Evolutionary conservation across 148 eudicot species (phyloP), one percentile per base, ranked within the genome.

Genomic region (Camellia lanceoleosa): DNA sequence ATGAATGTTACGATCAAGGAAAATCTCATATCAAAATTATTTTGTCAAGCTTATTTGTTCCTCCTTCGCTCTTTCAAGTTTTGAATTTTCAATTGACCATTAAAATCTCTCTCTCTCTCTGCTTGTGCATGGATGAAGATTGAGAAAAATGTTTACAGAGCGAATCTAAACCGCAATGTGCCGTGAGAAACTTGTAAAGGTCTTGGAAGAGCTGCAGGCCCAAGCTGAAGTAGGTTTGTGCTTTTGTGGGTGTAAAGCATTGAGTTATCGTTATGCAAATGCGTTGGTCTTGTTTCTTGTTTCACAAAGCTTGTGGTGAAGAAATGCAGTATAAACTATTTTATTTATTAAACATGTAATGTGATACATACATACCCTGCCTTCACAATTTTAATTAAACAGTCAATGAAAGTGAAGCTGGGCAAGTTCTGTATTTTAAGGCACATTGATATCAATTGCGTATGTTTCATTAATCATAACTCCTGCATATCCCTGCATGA

Each of bases 141-240:
- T 96, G 82, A 86, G 95, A 80, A 91, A 85, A 84, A 91, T 89
- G 89, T 89, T 96, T 41, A 71, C 76, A 0, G 98, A 89, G 83
- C 80, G 87, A 67, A 68, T 76, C 0, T 89, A 91, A 76, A 83
- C 88, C 12, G 76, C 82, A 5, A 8, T 85, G 64, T 68, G 81
- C 78, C 91, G 97, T 15, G 94, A 91, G 54, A 89, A 91, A 77
- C 87, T 96, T 54, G 83, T 92, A 5, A 92, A 91, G 84, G 91
- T 93, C 74, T 85, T 96, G 86, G 92, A 89, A 87, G 98, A 96
- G 86, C 87, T 91, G 77, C 99, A 93, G 82, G 93, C 97, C 46
- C 91, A 85, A 80, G 99, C 99, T 69, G 98, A 96, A 87, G 91
- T 92, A 62, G 99, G 93, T 43, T 87, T 96, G 74, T 96, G 99